These are phyloP conservation scores for Acacia confusa DNA, from an alignment of 306 rosid genomes.

Conservation along the genomic window DNA sequence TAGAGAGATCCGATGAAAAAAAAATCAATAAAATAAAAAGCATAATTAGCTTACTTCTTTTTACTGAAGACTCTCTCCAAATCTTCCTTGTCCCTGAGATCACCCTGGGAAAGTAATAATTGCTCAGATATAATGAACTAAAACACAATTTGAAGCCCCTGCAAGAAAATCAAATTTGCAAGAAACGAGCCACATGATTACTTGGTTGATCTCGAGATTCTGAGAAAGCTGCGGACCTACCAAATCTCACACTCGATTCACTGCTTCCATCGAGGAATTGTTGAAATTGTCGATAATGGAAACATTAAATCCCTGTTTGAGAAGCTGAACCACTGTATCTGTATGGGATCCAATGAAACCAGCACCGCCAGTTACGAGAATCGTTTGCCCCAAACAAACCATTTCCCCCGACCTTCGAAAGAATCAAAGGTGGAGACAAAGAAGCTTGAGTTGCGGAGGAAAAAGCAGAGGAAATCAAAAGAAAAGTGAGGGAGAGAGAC, in stretches of 20 bases:
- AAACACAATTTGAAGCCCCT: neutral
- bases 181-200: conserved; percentile 10
- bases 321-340: conserved; percentile 77
- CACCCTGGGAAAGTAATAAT: conserved; percentile 44
- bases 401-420: conserved; percentile 17
- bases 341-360: conserved; percentile 83
- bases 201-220: conserved; percentile 61
- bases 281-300: conserved; percentile 64
- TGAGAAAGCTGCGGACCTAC: conserved; percentile 59
- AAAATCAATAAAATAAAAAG: neutral
- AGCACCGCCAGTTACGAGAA: conserved; percentile 81
- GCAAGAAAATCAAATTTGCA: neutral
- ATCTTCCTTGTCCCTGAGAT: conserved; percentile 58
- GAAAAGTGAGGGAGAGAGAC: conserved; percentile 13
- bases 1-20: neutral
- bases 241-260: conserved; percentile 57
- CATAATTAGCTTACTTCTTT: conserved; percentile 34
- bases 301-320: conserved; percentile 58
- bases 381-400: conserved; percentile 41
- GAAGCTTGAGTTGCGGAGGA: neutral
- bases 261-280: conserved; percentile 61
- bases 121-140: neutral
- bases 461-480: neutral
- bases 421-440: neutral
- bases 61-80: conserved; percentile 60